Percentiles rank a stretch among this genome's conserved stretches.
Evolutionary conservation across 306 rosid species (phyloP).

Genomic region (Lathyrus tuberosus): DNA sequence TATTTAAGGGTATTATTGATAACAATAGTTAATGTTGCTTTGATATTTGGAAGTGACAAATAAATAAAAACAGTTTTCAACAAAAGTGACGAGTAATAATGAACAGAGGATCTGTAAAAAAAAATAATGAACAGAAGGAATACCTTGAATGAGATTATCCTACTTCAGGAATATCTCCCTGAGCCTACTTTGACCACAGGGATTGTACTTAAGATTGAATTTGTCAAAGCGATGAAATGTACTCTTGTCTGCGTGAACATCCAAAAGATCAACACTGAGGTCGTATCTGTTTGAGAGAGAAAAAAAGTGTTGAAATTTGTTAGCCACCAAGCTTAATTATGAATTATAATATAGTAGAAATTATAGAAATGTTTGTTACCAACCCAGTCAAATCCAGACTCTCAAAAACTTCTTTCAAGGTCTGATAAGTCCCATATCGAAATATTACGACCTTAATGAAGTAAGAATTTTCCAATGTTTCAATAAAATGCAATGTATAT

Average conservation of each 20-base stretch:
- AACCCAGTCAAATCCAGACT: slow-evolving; percentile 81
- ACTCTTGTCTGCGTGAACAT: slow-evolving; percentile 99
- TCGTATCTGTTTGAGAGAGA: slow-evolving; percentile 70
- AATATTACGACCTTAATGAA: slow-evolving; percentile 86
- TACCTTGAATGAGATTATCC: slow-evolving; percentile 99
- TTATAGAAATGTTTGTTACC: slow-evolving; percentile 56
- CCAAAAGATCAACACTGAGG: slow-evolving; percentile 98
- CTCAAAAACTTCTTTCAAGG: slow-evolving; percentile 96
- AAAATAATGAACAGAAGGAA: background rate
- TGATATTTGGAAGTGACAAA: background rate
- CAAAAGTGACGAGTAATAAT: background rate
- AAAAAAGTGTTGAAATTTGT: slow-evolving; percentile 32
- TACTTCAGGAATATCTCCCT: slow-evolving; percentile 96
- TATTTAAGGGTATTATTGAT: background rate
- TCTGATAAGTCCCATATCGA: slow-evolving; percentile 99
- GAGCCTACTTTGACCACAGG: slow-evolving; percentile 99
- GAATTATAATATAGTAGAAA: slow-evolving; percentile 18
- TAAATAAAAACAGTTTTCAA: background rate
- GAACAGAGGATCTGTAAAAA: too few species aligned
- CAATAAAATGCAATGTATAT: slow-evolving; percentile 23
- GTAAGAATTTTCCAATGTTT: slow-evolving; percentile 26
- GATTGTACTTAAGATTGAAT: slow-evolving; percentile 96
- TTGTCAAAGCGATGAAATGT: slow-evolving; percentile 99
- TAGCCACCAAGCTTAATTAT: slow-evolving; percentile 5
- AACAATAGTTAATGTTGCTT: background rate